phyloP scores from a whole-genome alignment of 208 protist species.

The Crithidia acanthocephali region DNA sequence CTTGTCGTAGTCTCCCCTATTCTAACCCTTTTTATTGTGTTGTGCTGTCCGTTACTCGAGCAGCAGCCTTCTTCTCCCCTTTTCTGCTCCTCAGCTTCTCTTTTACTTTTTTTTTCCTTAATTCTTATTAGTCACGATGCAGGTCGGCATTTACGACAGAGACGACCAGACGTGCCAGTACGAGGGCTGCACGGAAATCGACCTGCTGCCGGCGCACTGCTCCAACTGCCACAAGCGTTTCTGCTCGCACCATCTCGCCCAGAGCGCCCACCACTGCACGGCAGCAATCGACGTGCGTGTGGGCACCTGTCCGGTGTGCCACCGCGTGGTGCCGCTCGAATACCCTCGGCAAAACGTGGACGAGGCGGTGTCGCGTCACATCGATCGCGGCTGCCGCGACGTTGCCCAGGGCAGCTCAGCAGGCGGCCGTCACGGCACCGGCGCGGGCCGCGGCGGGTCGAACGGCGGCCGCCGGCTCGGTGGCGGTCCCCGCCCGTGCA shows the following conservation, averaged over 20 bases:
- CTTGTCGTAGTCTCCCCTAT: not conserved
- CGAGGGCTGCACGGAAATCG: constrained; percentile 70
- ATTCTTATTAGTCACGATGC: constrained; percentile 53
- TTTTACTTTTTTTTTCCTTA: not conserved
- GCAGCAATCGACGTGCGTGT: constrained; percentile 44
- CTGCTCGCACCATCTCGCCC: constrained; percentile 79
- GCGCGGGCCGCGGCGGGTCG: constrained; percentile 8
- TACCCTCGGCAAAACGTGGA: constrained; percentile 55
- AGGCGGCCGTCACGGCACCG: constrained; percentile 4
- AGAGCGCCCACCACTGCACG: constrained; percentile 60
- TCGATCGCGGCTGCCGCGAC: constrained; percentile 71
- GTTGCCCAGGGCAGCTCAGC: constrained; percentile 10
- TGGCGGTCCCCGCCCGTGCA: constrained; percentile 43
- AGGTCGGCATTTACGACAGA: constrained; percentile 84
- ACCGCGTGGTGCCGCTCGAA: constrained; percentile 56
- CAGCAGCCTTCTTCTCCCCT: too few relatives aligned
- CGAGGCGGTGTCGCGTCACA: constrained; percentile 79
- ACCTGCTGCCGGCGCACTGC: constrained; percentile 74
- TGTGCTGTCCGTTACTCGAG: not conserved
- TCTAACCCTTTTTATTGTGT: not conserved
- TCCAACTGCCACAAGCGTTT: constrained; percentile 73
- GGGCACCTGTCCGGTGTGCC: constrained; percentile 58
- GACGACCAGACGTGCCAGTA: constrained; percentile 72
- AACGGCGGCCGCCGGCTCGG: constrained; percentile 27
- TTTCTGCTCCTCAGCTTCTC: not conserved